Evolutionary conservation across 371 early-diverging fungal genomes (phyloP), one percentile per base, ranked within the genome.

Genomic region (Vairimorpha necatrix): DNA sequence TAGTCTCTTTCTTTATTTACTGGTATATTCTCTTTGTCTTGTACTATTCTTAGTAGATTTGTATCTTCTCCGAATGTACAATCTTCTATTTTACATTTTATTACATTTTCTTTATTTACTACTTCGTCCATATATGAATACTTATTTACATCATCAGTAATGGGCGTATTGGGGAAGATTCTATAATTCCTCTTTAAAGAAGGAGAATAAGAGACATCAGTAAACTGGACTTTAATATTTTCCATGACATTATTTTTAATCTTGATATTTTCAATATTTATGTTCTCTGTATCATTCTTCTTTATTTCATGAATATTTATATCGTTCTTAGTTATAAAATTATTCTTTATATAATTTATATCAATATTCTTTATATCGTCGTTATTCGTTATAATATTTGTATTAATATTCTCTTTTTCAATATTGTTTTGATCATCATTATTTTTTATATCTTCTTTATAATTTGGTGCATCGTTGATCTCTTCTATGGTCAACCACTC

Each of bases 1-100:
- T 13, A 50, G 14, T 50, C 50, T 83, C 67, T 6, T 69, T 77
- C 42, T 22, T 50, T 50, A 50, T 50, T 50, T 11, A 42, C 42
- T 50, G 4, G 14, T 4, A 13, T 50, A 50, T 50, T 22, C 22
- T 50, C 50, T 11, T 50, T 50, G 50, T 50, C 4, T n/a, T 50
- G 14, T n/a, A n/a, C 22, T 13, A 11, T 4, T 11, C 22, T 3
- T 50, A 50, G n/a, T 13, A 50, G n/a, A 11, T 50, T 4, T 13
- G 50, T 50, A 50, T 50, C 50, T 50, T 50, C 50, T 13, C 50
- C n/a, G 14, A 50, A n/a, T 50, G 50, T 50, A 11, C 14, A 4
- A 50, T 50, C 50, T 50, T 50, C 50, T 50, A 50, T 50, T 50
- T 50, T 50, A 50, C 50, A 50, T n/a, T n/a, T 50, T 50, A 50